Percentiles rank a stretch among this genome's conserved stretches.
Evolutionary conservation across 192 early-diverging fungal species (phyloP).

Genomic region (Backusella parvicylindrica): DNA sequence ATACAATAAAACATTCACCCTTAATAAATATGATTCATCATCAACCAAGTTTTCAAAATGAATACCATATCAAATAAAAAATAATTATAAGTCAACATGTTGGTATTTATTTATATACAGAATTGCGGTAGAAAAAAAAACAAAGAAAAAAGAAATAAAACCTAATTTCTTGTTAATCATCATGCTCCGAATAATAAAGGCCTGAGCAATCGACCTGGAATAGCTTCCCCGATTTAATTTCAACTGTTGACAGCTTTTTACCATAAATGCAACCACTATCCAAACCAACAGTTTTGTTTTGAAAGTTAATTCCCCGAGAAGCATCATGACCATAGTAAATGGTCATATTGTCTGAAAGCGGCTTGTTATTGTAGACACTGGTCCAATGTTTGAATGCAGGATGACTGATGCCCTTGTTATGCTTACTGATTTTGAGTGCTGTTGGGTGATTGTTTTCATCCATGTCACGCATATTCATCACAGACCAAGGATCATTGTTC

Average conservation of each 20-base stretch:
- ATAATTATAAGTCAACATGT: background rate
- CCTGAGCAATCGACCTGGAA: constrained; percentile 20
- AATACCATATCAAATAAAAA: no score
- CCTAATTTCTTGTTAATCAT: background rate
- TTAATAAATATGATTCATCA: no score
- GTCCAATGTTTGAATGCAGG: constrained; percentile 19
- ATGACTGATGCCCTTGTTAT: constrained; percentile 35
- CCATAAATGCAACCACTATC: constrained; percentile 73
- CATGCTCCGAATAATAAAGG: background rate
- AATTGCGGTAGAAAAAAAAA: background rate
- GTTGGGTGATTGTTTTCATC: constrained; percentile 36
- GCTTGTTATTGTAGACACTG: background rate
- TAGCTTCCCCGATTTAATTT: constrained; percentile 15
- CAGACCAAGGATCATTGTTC: constrained; percentile 51
- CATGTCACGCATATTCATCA: constrained; percentile 61
- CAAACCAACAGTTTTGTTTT: constrained; percentile 52
- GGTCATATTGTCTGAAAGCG: background rate
- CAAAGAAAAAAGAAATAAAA: background rate
- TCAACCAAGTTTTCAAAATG: no score
- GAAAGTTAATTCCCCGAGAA: constrained; percentile 50
- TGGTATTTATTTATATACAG: constrained; percentile 7
- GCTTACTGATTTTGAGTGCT: constrained; percentile 32
- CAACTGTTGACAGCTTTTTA: constrained; percentile 54
- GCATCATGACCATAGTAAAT: constrained; percentile 75
- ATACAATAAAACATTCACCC: background rate